phyloP scores from a whole-genome alignment of 306 rosid species.

The Albizia julibrissin region DNA sequence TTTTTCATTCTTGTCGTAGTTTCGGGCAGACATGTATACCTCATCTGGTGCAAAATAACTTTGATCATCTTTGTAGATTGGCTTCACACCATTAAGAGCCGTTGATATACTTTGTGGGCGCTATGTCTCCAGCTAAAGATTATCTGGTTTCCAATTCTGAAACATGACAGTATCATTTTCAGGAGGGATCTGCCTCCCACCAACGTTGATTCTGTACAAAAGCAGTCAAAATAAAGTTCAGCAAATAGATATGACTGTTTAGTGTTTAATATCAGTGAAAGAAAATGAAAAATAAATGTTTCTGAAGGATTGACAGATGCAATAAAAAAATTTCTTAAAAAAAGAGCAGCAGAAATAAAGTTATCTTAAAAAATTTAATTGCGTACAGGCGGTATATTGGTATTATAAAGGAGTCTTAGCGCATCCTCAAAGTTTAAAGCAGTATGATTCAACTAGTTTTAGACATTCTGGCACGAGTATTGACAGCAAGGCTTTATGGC shows the following conservation, averaged over 20 bases:
- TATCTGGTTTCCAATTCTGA: conserved; percentile 7
- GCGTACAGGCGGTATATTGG: background rate
- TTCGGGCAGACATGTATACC: background rate
- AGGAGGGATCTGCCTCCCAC: background rate
- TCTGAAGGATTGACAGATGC: background rate
- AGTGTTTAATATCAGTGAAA: background rate
- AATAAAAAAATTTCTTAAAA: background rate
- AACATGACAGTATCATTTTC: background rate
- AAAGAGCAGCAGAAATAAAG: background rate
- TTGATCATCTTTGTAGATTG: background rate
- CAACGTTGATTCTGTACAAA: conserved; percentile 24
- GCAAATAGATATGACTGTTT: background rate
- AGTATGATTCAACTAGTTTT: background rate
- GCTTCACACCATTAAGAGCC: background rate
- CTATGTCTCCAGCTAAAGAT: background rate
- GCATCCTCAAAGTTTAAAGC: too few species aligned
- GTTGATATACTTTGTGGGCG: background rate
- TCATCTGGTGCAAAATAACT: background rate
- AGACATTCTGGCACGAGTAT: background rate
- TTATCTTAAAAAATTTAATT: background rate
- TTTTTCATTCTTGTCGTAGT: background rate
- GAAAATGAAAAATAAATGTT: background rate
- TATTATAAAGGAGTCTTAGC: background rate
- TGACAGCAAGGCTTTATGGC: background rate
- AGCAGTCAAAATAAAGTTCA: background rate